Evolutionary conservation across 2,329 filamentous ascomycete species (phyloP), one percentile per base, ranked within the genome.

Genomic region (Fusarium subtropicale): DNA sequence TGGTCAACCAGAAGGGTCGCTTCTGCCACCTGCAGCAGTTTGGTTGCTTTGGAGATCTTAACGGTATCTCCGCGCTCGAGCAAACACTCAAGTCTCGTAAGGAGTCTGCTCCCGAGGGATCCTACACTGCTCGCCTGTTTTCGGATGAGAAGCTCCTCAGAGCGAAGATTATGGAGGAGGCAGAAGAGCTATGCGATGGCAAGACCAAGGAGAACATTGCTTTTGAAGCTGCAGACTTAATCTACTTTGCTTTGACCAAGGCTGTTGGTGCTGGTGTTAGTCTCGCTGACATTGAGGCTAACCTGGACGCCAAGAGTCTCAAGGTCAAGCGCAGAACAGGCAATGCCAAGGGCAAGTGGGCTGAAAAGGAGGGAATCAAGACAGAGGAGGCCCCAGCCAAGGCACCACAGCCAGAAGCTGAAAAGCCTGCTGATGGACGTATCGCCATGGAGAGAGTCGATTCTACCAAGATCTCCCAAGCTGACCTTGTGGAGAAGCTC

Each of bases 121-220:
- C 96, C 15, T 99, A 99, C 80, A 99, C 96, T 7, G 93, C 94
- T 20, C 87, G 95, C 34, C 84, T 99, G 2, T 99, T 98, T 84
- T 94, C 91, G 20, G 96, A 99, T 69, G 88, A 93, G 73, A 94
- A 97, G 79, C 86, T 99, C 57, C 82, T 97, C 56, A 87, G 92
- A 44, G 96, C 96, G 5, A 99, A 99, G 85, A 97, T 99, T 58
- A 97, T 98, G 90, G 96, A 99, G 80, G 96, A 99, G 79, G 96
- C 96, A 0, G 92, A 97, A 76, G 96, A 99, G 82, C 86, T 99
- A 42, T 97, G 95, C 76, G 90, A 96, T 69, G 95, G 96, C 18
- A 90, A 89, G 71, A 90, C 89, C 0, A 91, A 92, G 64, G 86
- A 94, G 67, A 92, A 98, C 16, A 88, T 97, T 66, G 93, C 96